A percentile compares a stretch with the other conserved stretches of the same genome.
Evolutionary conservation across 1,139 yeast species (phyloP).

Genomic region (Blastobotrys elegans): DNA sequence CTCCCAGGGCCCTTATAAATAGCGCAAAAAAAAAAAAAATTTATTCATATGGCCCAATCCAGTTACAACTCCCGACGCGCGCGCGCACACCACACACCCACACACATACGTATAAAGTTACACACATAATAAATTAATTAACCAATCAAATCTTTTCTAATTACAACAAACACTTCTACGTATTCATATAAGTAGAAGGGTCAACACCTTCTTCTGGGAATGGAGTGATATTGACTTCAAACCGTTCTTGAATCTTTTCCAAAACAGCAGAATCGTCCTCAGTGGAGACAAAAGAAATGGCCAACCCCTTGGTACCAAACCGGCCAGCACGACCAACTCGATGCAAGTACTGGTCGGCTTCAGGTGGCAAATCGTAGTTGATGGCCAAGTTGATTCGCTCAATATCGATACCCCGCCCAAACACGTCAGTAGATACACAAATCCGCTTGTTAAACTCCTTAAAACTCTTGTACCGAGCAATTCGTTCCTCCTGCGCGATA

Average conservation of each 20-base stretch:
- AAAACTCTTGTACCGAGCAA: conserved; percentile 91
- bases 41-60: not conserved
- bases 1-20: not conserved
- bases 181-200: conserved; percentile 96
- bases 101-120: no score
- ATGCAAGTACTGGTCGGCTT: conserved; percentile 97
- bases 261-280: conserved; percentile 87
- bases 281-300: conserved; percentile 81
- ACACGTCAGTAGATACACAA: conserved; percentile 97
- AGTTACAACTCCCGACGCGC: not conserved
- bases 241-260: conserved; percentile 92
- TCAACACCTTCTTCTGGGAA: conserved; percentile 99
- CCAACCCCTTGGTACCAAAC: conserved; percentile 98
- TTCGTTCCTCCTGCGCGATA: conserved; percentile 96
- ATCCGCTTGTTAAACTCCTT: conserved; percentile 98
- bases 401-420: conserved; percentile 99
- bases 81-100: no score
- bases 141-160: conserved; percentile 2
- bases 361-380: conserved; percentile 79
- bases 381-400: conserved; percentile 98
- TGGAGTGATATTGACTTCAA: conserved; percentile 89
- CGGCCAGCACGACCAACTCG: conserved; percentile 99
- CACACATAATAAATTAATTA: not conserved
- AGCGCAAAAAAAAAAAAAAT: not conserved
- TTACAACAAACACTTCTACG: conserved; percentile 39